A percentile compares a stretch with the other conserved stretches of the same genome.
phyloP scores from a whole-genome alignment of 805 yeast species.

The Teunomyces funiuensis region DNA sequence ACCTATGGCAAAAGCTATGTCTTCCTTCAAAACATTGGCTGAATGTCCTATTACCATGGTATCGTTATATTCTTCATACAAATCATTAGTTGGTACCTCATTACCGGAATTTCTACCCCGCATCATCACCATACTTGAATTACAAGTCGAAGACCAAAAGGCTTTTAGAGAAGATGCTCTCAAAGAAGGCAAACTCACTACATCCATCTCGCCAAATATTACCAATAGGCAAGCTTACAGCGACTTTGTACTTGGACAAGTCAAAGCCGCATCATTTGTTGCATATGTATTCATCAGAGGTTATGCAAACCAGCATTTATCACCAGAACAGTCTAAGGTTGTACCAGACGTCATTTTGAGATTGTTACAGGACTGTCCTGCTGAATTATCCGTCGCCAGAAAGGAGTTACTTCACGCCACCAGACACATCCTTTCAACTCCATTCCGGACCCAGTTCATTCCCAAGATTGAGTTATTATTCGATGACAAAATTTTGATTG shows the following conservation, averaged over 20 bases:
- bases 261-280: slow-evolving; percentile 91
- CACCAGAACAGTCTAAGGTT: slow-evolving; percentile 41
- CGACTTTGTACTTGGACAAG: slow-evolving; percentile 89
- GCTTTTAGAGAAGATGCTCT: slow-evolving; percentile 42
- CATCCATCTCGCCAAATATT: slow-evolving; percentile 73
- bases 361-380: slow-evolving; percentile 90
- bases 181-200: slow-evolving; percentile 57
- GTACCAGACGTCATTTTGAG: slow-evolving; percentile 89
- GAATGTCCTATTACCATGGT: slow-evolving; percentile 98
- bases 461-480: slow-evolving; percentile 84
- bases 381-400: slow-evolving; percentile 86
- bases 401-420: slow-evolving; percentile 93
- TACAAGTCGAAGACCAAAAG: slow-evolving; percentile 80
- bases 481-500: slow-evolving; percentile 84
- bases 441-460: slow-evolving; percentile 75
- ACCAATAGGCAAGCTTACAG: slow-evolving; percentile 77
- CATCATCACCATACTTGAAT: slow-evolving; percentile 66
- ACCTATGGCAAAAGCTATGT: slow-evolving; percentile 63
- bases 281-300: slow-evolving; percentile 91
- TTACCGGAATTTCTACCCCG: slow-evolving; percentile 79
- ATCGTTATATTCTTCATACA: slow-evolving; percentile 83
- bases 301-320: slow-evolving; percentile 62
- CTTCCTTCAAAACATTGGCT: slow-evolving; percentile 85
- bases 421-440: slow-evolving; percentile 90
- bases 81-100: slow-evolving; percentile 66